These are phyloP conservation scores for Blastobotrys americana DNA, from an alignment of 805 yeast genomes.

Conservation along the genomic window DNA sequence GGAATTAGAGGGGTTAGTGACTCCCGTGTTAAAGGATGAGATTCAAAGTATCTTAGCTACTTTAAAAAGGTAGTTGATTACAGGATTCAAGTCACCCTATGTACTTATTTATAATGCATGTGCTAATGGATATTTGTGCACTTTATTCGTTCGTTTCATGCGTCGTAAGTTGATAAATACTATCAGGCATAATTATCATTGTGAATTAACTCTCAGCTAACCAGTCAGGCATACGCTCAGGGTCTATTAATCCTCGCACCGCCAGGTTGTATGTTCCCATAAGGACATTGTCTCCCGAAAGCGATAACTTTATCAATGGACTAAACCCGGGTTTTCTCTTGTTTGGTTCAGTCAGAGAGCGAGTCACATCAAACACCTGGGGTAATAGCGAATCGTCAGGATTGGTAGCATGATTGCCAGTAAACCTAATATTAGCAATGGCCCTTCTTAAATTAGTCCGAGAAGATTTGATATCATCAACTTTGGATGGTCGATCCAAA, in stretches of 20 bases:
- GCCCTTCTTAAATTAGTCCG: neutral
- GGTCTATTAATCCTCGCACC: slow-evolving; percentile 40
- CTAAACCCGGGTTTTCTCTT: neutral
- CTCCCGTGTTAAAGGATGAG: slow-evolving; percentile 12
- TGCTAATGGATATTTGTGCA: neutral
- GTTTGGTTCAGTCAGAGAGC: slow-evolving; percentile 1
- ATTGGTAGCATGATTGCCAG: neutral
- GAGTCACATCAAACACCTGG: neutral
- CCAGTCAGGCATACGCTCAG: slow-evolving; percentile 64
- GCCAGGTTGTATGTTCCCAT: slow-evolving; percentile 73
- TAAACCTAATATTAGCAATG: neutral
- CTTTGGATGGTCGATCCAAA: neutral
- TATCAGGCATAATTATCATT: neutral
- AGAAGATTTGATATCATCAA: neutral
- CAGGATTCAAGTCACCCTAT: neutral
- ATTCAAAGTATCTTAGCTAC: slow-evolving; percentile 11
- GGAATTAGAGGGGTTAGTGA: slow-evolving; percentile 17
- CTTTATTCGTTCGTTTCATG: neutral
- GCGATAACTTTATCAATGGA: slow-evolving; percentile 27
- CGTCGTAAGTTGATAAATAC: neutral
- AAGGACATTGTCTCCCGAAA: slow-evolving; percentile 65
- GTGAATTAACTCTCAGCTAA: slow-evolving; percentile 51
- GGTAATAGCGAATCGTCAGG: neutral
- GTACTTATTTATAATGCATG: neutral
- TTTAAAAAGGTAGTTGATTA: slow-evolving; percentile 3